Conservation (phyloP, 2,329 filamentous ascomycete species). For the Scorias spongiosa region DNA sequence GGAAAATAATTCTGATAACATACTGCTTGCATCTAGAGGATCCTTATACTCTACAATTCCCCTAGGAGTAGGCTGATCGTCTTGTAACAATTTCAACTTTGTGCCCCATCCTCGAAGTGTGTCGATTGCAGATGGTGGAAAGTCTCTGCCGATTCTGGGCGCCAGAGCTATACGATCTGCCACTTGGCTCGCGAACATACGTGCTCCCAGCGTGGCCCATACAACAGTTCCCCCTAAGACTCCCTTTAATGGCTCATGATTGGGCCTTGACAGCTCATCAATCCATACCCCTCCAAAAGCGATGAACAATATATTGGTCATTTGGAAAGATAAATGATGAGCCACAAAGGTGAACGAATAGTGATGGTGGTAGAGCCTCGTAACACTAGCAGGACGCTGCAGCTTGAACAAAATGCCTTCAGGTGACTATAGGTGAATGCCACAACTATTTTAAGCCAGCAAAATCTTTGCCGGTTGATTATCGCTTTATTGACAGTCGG, state of each 20-base stretch:
- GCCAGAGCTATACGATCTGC: conserved; percentile 8
- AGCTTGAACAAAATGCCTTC: no score
- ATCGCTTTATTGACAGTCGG: no score
- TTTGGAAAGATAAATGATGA: no score
- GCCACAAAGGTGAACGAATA: no score
- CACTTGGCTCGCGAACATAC: conserved; percentile 5
- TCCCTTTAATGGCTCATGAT: conserved; percentile 5
- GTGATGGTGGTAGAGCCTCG: no score
- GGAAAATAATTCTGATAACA: neutral
- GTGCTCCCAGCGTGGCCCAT: conserved; percentile 12
- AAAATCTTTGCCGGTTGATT: no score
- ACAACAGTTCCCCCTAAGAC: neutral
- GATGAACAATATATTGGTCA: conserved; percentile 2
- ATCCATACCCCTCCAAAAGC: conserved; percentile 16
- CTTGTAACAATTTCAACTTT: conserved; percentile 6
- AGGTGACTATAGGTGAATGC: no score
- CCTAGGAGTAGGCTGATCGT: conserved; percentile 8
- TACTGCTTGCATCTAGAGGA: conserved; percentile 5
- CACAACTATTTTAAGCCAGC: no score
- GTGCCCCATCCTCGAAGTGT: conserved; percentile 9
- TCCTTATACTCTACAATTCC: conserved; percentile 12
- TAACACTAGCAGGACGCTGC: no score
- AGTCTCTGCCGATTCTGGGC: conserved; percentile 10
- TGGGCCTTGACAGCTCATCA: conserved; percentile 11
- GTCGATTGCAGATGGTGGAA: conserved; percentile 7